Conservation (phyloP, 2,329 filamentous ascomycete species). For the Penicillium janthinellum region DNA sequence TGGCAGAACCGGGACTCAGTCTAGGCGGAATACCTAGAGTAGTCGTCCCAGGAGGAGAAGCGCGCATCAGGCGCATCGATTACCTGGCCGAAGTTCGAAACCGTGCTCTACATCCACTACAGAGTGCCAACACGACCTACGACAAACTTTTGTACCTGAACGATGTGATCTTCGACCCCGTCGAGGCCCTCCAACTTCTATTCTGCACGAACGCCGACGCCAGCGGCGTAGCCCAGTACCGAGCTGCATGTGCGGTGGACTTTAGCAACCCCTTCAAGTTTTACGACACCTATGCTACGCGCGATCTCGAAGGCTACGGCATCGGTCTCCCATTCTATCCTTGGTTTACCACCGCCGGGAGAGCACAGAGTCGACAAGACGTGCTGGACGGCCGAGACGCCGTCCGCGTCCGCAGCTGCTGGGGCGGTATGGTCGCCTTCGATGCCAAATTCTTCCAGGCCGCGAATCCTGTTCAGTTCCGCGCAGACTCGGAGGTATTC, state of each 20-base stretch:
- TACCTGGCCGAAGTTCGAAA: constrained; percentile 75
- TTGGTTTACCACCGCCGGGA: constrained; percentile 61
- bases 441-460: constrained; percentile 51
- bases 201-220: constrained; percentile 60
- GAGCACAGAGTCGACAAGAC: constrained; percentile 60
- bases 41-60: constrained; percentile 62
- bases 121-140: constrained; percentile 49
- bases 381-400: constrained; percentile 61
- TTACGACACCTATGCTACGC: constrained; percentile 74
- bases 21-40: constrained; percentile 60
- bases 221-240: constrained; percentile 60
- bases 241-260: constrained; percentile 72
- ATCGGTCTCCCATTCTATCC: constrained; percentile 73
- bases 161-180: constrained; percentile 57
- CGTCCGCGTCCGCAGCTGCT: constrained; percentile 72
- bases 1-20: background rate
- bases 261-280: constrained; percentile 73
- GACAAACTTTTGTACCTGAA: constrained; percentile 49
- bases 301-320: constrained; percentile 68
- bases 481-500: background rate
- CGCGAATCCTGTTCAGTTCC: constrained; percentile 33
- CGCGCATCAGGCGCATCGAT: constrained; percentile 69
- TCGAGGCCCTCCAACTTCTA: constrained; percentile 62
- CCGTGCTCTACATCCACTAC: constrained; percentile 65
- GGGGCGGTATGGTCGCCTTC: constrained; percentile 70